These are phyloP conservation scores for Sporobolomyces roseus DNA, from an alignment of 768 basidiomycete genomes.

Conservation along the genomic window DNA sequence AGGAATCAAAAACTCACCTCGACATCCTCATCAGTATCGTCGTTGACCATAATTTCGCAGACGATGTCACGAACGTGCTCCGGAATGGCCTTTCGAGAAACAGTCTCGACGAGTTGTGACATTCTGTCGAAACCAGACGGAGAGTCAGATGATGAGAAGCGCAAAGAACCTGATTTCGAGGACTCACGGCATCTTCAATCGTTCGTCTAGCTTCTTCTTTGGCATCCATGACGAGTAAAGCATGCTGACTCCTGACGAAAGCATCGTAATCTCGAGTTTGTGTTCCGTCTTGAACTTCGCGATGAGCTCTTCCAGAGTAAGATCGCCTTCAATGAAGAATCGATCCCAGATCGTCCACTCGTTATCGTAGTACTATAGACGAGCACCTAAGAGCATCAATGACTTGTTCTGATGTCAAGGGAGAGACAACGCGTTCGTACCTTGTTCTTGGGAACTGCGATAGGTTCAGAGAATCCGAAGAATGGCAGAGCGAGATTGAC, in stretches of 20 bases:
- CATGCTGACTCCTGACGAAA: slow-evolving; percentile 92
- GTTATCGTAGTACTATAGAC: slow-evolving; percentile 61
- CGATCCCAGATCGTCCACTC: slow-evolving; percentile 79
- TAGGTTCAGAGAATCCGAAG: slow-evolving; percentile 98
- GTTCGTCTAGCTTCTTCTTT: slow-evolving; percentile 66
- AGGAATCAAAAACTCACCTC: slow-evolving; percentile 58
- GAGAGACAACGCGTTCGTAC: slow-evolving; percentile 45
- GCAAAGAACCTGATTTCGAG: slow-evolving; percentile 40
- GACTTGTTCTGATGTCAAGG: background rate
- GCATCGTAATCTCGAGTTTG: slow-evolving; percentile 86
- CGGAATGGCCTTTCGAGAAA: slow-evolving; percentile 89
- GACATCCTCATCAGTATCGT: slow-evolving; percentile 89
- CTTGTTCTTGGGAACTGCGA: slow-evolving; percentile 80
- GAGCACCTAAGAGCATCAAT: too few species aligned
- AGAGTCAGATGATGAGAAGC: slow-evolving; percentile 3
- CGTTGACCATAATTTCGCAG: slow-evolving; percentile 89
- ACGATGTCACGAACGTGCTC: slow-evolving; percentile 77
- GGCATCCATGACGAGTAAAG: slow-evolving; percentile 91
- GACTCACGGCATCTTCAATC: slow-evolving; percentile 52
- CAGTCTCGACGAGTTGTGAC: slow-evolving; percentile 81
- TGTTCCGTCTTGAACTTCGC: slow-evolving; percentile 78
- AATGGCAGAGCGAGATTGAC: slow-evolving; percentile 95
- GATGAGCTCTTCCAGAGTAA: slow-evolving; percentile 78
- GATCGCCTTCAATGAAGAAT: slow-evolving; percentile 84
- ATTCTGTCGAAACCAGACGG: slow-evolving; percentile 60